These are phyloP conservation scores for Suillus clintonianus DNA, from an alignment of 768 basidiomycete species.

Conservation along the genomic window DNA sequence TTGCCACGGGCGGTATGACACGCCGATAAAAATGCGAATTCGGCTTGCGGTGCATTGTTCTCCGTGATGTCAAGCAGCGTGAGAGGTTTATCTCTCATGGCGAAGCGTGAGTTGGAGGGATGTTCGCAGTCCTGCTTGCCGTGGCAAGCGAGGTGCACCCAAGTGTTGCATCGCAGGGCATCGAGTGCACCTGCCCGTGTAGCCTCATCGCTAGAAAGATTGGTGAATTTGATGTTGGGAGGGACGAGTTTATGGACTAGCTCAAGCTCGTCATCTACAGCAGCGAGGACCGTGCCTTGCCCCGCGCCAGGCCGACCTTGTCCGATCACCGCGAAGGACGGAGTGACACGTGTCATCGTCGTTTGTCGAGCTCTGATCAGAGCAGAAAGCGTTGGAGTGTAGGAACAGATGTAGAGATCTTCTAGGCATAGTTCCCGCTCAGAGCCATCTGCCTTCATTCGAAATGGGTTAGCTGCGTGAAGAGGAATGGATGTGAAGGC, in stretches of 20 bases:
- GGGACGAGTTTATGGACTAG: slow-evolving; percentile 3
- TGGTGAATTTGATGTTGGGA: neutral
- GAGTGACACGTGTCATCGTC: neutral
- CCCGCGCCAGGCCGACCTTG: neutral
- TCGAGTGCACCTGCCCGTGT: slow-evolving; percentile 4
- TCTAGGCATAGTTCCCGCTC: slow-evolving; percentile 6
- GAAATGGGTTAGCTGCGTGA: slow-evolving; percentile 18
- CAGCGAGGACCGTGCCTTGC: neutral
- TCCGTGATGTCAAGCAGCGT: slow-evolving; percentile 12
- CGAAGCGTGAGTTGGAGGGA: slow-evolving; percentile 20
- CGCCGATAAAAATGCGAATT: slow-evolving; percentile 21
- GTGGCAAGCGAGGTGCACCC: slow-evolving; percentile 28
- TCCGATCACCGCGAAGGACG: slow-evolving; percentile 6
- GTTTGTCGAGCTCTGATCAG: slow-evolving; percentile 8
- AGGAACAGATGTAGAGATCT: slow-evolving; percentile 23
- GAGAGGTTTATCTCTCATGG: slow-evolving; percentile 2
- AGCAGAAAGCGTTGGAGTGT: slow-evolving; percentile 22
- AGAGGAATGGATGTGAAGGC: slow-evolving; percentile 15
- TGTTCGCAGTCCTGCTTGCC: slow-evolving; percentile 7
- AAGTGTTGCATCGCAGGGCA: slow-evolving; percentile 9
- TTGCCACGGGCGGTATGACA: slow-evolving; percentile 26
- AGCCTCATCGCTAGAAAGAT: slow-evolving; percentile 7
- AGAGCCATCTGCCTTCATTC: slow-evolving; percentile 7
- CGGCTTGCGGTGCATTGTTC: slow-evolving; percentile 3
- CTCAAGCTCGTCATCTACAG: slow-evolving; percentile 4